phyloP scores from a whole-genome alignment of 2,329 filamentous ascomycete species.

The Trichophyton simii region DNA sequence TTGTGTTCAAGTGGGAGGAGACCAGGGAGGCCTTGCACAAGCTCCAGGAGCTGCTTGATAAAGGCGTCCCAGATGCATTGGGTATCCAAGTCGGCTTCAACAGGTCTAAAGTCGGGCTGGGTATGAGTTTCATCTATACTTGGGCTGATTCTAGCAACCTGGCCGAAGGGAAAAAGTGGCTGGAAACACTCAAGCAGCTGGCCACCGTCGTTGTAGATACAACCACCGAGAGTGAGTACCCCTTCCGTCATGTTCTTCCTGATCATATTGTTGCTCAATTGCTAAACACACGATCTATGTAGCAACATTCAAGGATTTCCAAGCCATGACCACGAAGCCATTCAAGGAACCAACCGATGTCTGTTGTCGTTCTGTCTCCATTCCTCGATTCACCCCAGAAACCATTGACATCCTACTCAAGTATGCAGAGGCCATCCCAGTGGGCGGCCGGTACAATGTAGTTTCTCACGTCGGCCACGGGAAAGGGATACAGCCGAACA shows the following conservation, averaged over 20 bases:
- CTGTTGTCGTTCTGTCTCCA: neutral
- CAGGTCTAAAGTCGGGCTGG: neutral
- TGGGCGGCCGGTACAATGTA: neutral
- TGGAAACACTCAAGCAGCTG: neutral
- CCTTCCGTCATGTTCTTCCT: neutral
- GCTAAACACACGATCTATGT: neutral
- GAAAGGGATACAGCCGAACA: neutral
- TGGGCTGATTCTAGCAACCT: neutral
- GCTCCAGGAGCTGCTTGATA: neutral
- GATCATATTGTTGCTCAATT: neutral
- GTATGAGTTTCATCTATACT: neutral
- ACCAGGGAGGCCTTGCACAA: neutral
- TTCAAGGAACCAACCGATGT: neutral
- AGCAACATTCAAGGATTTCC: neutral
- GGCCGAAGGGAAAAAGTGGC: neutral
- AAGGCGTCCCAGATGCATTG: neutral
- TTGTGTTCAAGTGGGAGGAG: neutral
- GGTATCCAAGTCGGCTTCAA: neutral
- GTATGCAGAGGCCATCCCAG: neutral
- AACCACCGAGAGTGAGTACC: neutral
- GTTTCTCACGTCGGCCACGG: neutral
- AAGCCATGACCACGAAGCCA: neutral
- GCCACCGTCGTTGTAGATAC: neutral
- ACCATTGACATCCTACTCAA: neutral
- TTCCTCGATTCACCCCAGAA: neutral